Base-by-base conservation (phyloP, 1,139 yeast species). In the Geotrichum bryndzae region DNA sequence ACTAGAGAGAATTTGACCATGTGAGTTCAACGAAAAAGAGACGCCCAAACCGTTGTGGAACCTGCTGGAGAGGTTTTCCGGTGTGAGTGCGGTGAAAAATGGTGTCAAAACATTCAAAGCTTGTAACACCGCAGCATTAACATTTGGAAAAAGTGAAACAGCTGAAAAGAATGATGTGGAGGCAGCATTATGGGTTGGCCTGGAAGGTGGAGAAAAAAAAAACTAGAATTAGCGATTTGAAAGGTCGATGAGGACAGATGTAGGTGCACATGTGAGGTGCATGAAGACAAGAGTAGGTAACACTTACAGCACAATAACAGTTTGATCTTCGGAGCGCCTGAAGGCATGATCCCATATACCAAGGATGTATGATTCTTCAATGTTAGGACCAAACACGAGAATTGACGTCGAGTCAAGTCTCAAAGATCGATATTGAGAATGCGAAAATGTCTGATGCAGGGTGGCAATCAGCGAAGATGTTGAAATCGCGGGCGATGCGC, bases 281-380 rank as follows among this genome's bases (percentile, higher is more conserved):
- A 23, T 29, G 27, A 29, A 10, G 1, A 27, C 31, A 53, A 48
- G 25, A 29, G 45, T 33, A 38, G 33, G 10, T 29, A 29, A 29
- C 15, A 70, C 73, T 64, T 67, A 70, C 73, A 69, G 62, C 11
- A 77, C 66, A 46, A 76, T 62, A 15, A 77, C 63, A 23, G 78
- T 70, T 66, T 77, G 80, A 62, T 77, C 79, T 64, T 77, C 80
- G 3, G 74, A 71, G 27, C 79, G 70, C 38, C 73, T 67, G 57
- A 70, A 68, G 2, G 79, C 78, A 64, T 77, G 80, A 54, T 73
- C 74, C 78, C 79, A 76, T n/a, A 76, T 67, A 11, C 72, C 64
- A 5, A 71, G 66, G 27, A 76, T 64, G 50, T 74, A 71, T 25
- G 73, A 66, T 23, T 71, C 73, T 46, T 77, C 79, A 27, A 71